phyloP scores from a whole-genome alignment of 768 basidiomycete genomes.

The Mycena amicta region DNA sequence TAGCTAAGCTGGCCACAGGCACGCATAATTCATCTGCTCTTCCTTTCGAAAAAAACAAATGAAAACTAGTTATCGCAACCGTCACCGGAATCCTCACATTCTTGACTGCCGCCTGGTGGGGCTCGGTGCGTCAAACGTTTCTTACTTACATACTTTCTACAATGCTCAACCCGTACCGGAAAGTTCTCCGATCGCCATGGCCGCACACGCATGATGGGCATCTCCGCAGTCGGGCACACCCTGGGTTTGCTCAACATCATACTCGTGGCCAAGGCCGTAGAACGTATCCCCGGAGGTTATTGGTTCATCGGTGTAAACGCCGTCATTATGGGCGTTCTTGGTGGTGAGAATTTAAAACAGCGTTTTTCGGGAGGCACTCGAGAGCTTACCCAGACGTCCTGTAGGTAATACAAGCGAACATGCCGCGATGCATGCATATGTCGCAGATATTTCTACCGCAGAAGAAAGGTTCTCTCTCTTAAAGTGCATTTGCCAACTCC shows the following conservation, averaged over 20 bases:
- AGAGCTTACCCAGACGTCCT: not conserved
- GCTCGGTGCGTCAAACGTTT: not conserved
- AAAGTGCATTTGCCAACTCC: too few species aligned
- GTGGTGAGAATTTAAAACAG: not conserved
- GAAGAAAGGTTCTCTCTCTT: not conserved
- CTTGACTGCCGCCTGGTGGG: constrained; percentile 1
- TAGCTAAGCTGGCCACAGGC: not conserved
- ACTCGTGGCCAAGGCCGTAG: not conserved
- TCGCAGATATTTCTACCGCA: not conserved
- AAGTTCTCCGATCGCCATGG: constrained; percentile 2
- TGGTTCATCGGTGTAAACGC: not conserved
- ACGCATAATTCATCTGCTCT: not conserved
- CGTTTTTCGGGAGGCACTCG: too few species aligned
- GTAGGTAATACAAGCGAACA: not conserved
- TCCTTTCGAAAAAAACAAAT: too few species aligned
- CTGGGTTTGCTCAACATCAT: not conserved
- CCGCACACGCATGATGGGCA: not conserved
- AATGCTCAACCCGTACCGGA: not conserved
- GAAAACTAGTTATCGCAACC: not conserved
- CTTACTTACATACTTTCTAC: not conserved
- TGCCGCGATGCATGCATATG: not conserved
- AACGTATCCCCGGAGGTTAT: not conserved
- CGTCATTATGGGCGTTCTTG: not conserved
- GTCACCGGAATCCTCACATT: not conserved
- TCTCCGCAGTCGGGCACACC: not conserved